These are phyloP conservation scores for Dendryphion nanum DNA, from an alignment of 2,329 filamentous ascomycete species.

Conservation along the genomic window DNA sequence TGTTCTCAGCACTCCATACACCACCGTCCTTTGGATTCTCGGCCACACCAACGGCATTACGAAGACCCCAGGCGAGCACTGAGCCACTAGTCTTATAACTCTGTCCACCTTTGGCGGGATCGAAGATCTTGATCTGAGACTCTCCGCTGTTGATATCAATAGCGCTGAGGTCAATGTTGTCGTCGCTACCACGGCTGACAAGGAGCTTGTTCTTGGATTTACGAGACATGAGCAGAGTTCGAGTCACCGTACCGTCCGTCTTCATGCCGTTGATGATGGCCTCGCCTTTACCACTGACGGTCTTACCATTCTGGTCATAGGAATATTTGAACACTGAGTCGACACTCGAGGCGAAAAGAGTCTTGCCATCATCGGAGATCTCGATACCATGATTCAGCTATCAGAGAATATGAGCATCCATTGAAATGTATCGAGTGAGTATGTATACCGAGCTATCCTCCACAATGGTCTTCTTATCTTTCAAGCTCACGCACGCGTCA, in stretches of 20 bases:
- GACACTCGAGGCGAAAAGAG: constrained; percentile 52
- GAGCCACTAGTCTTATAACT: constrained; percentile 37
- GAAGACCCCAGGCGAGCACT: constrained; percentile 61
- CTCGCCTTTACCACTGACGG: constrained; percentile 40
- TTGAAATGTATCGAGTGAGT: not conserved
- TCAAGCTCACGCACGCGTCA: constrained; percentile 11
- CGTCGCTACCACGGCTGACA: constrained; percentile 60
- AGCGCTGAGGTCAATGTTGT: constrained; percentile 59
- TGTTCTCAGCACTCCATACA: constrained; percentile 63
- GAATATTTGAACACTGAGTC: constrained; percentile 59
- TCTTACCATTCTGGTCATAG: constrained; percentile 55
- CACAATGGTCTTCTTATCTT: constrained; percentile 11
- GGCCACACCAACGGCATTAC: constrained; percentile 66
- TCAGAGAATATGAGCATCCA: not conserved
- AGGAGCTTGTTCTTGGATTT: constrained; percentile 56
- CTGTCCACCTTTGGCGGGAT: constrained; percentile 34
- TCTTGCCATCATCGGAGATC: constrained; percentile 42
- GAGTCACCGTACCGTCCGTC: constrained; percentile 58
- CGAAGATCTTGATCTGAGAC: constrained; percentile 62
- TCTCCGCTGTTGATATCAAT: constrained; percentile 52
- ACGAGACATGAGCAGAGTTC: constrained; percentile 62
- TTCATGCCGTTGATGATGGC: constrained; percentile 62
- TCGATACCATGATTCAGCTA: constrained; percentile 50
- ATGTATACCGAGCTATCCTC: constrained; percentile 9
- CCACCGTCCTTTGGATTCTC: constrained; percentile 53